Evolutionary conservation across 768 basidiomycete species (phyloP), one percentile per base, ranked within the genome.

Genomic region (Termitomyces sp.): DNA sequence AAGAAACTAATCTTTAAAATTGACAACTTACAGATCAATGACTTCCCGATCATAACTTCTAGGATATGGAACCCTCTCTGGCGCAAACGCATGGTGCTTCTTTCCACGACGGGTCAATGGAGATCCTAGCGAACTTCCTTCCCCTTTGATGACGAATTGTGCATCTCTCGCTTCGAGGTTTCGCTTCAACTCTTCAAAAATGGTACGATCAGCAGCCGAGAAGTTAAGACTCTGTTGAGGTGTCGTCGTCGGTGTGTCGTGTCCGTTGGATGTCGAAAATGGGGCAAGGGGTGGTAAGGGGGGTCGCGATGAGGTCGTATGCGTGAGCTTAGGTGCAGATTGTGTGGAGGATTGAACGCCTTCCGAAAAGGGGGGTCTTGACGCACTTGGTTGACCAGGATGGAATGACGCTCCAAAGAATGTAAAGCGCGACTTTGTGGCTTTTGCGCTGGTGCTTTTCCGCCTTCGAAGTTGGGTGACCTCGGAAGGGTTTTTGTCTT

Each of bases 1-100:
- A 16, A 33, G 56, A 47, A n/a, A 24, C 27, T 36, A 39, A 60
- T 45, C 42, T 43, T 54, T 44, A 27, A 53, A 53, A 62, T 46
- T 43, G 57, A 45, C 7, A 12, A 82, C 88, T 76, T 67, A 89
- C 88, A 86, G 66, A 72, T 90, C 89, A 26, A 89, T 67, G 39
- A 84, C 81, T 33, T 81, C 77, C 18, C 79, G 71, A 56, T 84
- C 86, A 65, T 87, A 89, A 64, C 79, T 82, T 61, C 85, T 76
- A 8, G 89, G 88, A 67, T 89, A 91, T 13, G 89, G 88, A 5
- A 85, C 87, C 47, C 81, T 79, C 16, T 75, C 66, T 37, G 68
- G 66, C 5, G 68, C 60, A 63, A 75, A 83, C 14, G 81, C 75
- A 68, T 90, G 88, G 58, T 89, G 81, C 60, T 78, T 81, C 67